Evolutionary conservation across 2,329 filamentous ascomycete species (phyloP), one percentile per base, ranked within the genome.

Genomic region (Nothophaeocryptopus gaeumannii): DNA sequence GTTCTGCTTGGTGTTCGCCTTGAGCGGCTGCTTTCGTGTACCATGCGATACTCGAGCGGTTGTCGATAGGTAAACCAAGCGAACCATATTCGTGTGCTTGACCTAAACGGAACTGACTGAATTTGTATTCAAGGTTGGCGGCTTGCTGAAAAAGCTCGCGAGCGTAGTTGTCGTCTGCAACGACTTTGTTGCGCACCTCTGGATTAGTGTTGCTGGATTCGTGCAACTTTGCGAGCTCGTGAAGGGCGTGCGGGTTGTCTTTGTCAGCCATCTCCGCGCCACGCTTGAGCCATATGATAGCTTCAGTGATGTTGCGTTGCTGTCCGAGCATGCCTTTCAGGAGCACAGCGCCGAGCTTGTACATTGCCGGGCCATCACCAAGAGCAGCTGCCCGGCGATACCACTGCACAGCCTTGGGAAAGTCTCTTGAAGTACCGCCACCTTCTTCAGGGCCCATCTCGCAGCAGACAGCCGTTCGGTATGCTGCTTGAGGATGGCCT

Each of bases 261-360:
- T 78, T 73, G 64, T 96, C 89, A 0, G 92, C 91, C 15, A 84
- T 80, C 60, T 97, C 91, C 0, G 91, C 91, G 2, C 93, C 93
- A 38, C 91, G 83, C 74, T 96, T 96, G 45, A 99, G 78, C 91
- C 93, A 97, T 15, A 83, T 84, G 16, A 96, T 81, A 13, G 90
- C 91, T 72, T 97, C 93, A 37, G 86, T 81, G 2, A 89, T 81
- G 64, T 95, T 95, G 64, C 78, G 83, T 16, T 78, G 80, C 67
- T 97, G 91, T 3, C 91, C 91, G n/a, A 99, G 79, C 26, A 97
- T 77, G 9, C 92, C 93, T 70, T 97, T 97, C 47, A 97, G 80
- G 54, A 89, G 75, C 58, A 99, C 95, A 85, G 96, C 95, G 51
- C 93, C 93, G 71, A 97, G 84, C 72, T 99, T 99, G 75, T 96